Evolutionary conservation across 345 rosid species (phyloP), one percentile per base, ranked within the genome.

Genomic region (Rhizophora apiculata): DNA sequence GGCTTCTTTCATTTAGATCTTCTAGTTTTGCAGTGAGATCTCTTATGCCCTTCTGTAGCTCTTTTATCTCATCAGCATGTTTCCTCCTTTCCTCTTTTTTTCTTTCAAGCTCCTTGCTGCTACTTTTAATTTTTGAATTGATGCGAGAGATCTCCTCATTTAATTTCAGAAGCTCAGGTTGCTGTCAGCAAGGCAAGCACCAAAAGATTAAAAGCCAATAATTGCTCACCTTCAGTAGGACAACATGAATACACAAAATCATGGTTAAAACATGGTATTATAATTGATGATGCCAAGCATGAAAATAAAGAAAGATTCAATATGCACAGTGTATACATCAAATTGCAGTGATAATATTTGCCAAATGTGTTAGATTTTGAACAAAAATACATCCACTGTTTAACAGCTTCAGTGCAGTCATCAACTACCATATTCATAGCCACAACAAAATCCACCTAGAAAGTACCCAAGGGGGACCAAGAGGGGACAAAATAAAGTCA

Each of bases 121-220:
- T 84, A 78, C 85, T 90, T 86, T 95, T 90, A 51, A 88, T 86
- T 87, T 95, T 95, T 58, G 93, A 84, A 53, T 84, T 85, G 61
- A 88, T 83, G 61, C 96, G 96, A 75, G 95, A 75, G 82, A 75
- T 84, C 83, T 86, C 98, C 82, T 88, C 99, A 72, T 88, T 90
- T 67, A 88, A 73, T 72, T 89, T 95, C 82, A 92, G 79, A 84
- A 90, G 93, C 83, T 87, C 92, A 43, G 96, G 98, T 95, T 92
- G 96, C 99, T 95, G 78, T 56, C 30, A 70, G 43, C 54, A 52
- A 51, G 8, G 72, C 65, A 48, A 54, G 76, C 26, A 65, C 27
- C 8, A 32, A 70, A 20, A 69, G 36, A 67, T 27, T 71, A 22
- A 69, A 59, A 69, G 60, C 62, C 55, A 62, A 63, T 39, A 66